phyloP scores from a whole-genome alignment of 129 eudicot genomes.

The Ambrosia artemisiifolia region DNA sequence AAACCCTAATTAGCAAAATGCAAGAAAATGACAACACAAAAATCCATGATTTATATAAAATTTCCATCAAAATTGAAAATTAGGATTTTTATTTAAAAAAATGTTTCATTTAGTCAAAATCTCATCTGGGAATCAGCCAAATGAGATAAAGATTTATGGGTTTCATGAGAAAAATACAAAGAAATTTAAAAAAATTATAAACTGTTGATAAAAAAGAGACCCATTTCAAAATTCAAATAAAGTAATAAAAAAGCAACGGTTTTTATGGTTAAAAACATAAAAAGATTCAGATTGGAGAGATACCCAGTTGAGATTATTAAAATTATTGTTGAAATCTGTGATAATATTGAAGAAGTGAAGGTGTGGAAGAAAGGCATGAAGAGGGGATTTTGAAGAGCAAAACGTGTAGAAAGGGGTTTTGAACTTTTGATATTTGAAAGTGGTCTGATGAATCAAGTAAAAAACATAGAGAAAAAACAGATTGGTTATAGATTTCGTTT shows the following conservation, averaged over 20 bases:
- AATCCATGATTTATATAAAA: conserved; percentile 13
- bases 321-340: background rate
- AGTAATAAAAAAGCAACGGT: conserved; percentile 18
- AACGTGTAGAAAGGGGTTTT: too few species aligned
- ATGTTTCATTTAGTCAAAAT: conserved; percentile 17
- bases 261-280: conserved; percentile 12
- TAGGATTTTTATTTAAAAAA: conserved; percentile 12
- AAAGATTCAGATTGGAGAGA: conserved; percentile 21
- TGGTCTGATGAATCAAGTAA: too few species aligned
- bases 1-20: conserved; percentile 20
- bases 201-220: background rate
- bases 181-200: background rate
- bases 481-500: too few species aligned
- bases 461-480: too few species aligned
- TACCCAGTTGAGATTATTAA: conserved; percentile 39
- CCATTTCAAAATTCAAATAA: conserved; percentile 37
- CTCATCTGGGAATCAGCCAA: conserved; percentile 8
- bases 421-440: too few species aligned
- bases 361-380: too few species aligned
- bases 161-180: conserved; percentile 20
- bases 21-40: conserved; percentile 14
- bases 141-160: conserved; percentile 1
- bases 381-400: too few species aligned
- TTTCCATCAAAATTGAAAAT: background rate
- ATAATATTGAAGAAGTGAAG: too few species aligned